Conservation (phyloP, 192 early-diverging fungal species). For the Geranomyces variabilis region DNA sequence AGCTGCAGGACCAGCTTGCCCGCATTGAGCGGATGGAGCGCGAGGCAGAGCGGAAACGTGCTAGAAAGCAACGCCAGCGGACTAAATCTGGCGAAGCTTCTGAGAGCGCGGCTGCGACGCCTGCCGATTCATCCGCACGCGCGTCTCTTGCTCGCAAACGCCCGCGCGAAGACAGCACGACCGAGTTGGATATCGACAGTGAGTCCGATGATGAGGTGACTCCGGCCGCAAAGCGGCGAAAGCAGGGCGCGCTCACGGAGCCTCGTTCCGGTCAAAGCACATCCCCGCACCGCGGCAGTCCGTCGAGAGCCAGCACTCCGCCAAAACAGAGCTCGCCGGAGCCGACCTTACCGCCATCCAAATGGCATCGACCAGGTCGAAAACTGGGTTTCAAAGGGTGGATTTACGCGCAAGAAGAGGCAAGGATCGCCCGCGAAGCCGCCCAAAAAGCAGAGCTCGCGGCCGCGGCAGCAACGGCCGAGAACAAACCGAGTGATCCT, state of each 20-base stretch:
- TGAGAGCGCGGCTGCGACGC: neutral
- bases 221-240: neutral
- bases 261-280: no score
- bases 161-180: neutral
- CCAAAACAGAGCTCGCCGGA: no score
- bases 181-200: neutral
- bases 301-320: no score
- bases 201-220: neutral
- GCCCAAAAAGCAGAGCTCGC: neutral
- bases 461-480: neutral
- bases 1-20: constrained; percentile 36
- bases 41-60: constrained; percentile 19
- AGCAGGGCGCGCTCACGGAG: no score
- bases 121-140: neutral
- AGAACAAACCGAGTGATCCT: neutral
- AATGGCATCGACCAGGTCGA: neutral
- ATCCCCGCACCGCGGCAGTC: no score
- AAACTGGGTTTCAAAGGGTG: constrained; percentile 18
- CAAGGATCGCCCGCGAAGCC: constrained; percentile 6
- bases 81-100: constrained; percentile 23
- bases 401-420: constrained; percentile 30
- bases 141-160: neutral
- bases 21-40: constrained; percentile 32
- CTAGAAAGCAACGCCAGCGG: constrained; percentile 4
- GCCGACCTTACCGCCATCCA: no score